Base-by-base conservation (phyloP, 164 flowering plant species). In the Piper longum region DNA sequence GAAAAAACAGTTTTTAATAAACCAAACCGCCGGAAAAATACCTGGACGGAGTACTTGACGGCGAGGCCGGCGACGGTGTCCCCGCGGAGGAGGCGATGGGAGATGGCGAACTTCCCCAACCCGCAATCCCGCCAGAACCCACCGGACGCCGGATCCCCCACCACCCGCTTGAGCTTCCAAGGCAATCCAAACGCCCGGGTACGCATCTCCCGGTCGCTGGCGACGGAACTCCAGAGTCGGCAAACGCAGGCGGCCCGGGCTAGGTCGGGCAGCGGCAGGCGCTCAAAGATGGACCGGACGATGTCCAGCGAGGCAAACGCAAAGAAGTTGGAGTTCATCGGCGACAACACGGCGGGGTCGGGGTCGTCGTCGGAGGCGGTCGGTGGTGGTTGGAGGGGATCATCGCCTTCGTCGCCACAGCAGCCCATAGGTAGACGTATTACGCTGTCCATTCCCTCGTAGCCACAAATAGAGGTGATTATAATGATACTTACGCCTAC, bases 191-290 rank as follows among this genome's bases (percentile, higher is more conserved):
- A 93, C 3, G 88, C 83, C 16, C 72, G 56, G 39, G 66, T 66
- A 64, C 76, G 75, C 56, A 93, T 74, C 40, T 85, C 93, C 43
- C 73, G 64, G 41, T 85, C 90, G 18, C 87, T 80, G 13, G 95
- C 95, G 16, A 88, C 79, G 5, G 75, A 64, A 60, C 69, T 68
- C 97, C 98, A 92, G 3, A 69, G 17, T 7, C 85, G 76, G 74
- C 95, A 83, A 0, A 92, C 98, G 78, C 97, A 85, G 42, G 91
- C 79, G n/a, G 97, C 80, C 9, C 97, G 84, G 5, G 97, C 97
- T 16, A 92, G 76, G 71, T 89, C 98, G 13, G 81, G 17, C 16
- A 84, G 39, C 4, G 82, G 68, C 9, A 92, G 83, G 43, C 75
- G 71, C 79, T 79, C 74, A 63, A 92, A 80, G 73, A 92, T 86